Conservation (phyloP, 2,329 filamentous ascomycete species). For the Scorias spongiosa region DNA sequence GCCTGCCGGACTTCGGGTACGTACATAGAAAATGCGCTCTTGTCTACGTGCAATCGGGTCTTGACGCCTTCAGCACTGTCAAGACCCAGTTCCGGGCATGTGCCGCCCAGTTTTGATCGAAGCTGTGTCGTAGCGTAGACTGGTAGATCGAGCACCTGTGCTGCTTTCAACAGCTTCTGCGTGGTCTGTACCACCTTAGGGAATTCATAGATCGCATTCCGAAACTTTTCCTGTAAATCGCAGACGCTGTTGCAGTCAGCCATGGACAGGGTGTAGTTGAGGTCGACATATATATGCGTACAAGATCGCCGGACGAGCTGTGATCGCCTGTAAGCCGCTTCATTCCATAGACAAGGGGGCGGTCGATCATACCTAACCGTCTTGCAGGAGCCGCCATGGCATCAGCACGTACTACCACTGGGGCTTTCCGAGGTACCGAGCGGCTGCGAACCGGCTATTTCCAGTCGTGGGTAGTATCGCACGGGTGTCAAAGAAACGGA, state of each 20-base stretch:
- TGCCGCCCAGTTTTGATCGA: slow-evolving; percentile 60
- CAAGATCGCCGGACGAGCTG: slow-evolving; percentile 4
- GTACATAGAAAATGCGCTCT: slow-evolving; percentile 82
- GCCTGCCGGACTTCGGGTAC: slow-evolving; percentile 47
- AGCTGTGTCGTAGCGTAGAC: slow-evolving; percentile 80
- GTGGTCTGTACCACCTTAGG: slow-evolving; percentile 49
- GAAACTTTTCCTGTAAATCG: slow-evolving; percentile 90
- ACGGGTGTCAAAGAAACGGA: too few species aligned
- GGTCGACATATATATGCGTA: slow-evolving; percentile 2
- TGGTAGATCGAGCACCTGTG: slow-evolving; percentile 49
- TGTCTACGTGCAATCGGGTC: slow-evolving; percentile 53
- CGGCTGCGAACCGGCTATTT: too few species aligned
- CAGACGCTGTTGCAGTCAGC: slow-evolving; percentile 49
- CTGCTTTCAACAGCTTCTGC: slow-evolving; percentile 37
- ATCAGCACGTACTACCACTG: too few species aligned
- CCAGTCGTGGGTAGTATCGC: too few species aligned
- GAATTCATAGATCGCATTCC: slow-evolving; percentile 68
- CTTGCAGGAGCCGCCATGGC: slow-evolving; percentile 8
- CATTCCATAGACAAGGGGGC: neutral
- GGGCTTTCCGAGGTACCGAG: too few species aligned
- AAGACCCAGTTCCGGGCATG: slow-evolving; percentile 54
- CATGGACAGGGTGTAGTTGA: neutral
- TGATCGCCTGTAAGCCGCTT: neutral
- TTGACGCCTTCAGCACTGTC: slow-evolving; percentile 34
- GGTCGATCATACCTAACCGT: slow-evolving; percentile 8